Evolutionary conservation across 805 yeast genomes (phyloP).

Genomic region (Hanseniaspora lachancei): DNA sequence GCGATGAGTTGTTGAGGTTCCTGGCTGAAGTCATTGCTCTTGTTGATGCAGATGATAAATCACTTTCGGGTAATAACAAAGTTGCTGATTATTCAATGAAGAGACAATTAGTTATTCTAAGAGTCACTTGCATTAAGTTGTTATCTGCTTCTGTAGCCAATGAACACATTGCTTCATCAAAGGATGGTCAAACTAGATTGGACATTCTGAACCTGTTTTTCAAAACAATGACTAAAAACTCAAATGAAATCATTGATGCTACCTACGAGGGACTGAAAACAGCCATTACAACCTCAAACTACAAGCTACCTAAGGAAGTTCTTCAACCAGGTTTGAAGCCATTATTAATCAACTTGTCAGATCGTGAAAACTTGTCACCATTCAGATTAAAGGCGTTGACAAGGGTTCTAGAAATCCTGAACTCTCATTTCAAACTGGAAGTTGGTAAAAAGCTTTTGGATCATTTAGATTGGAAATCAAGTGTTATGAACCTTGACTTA

Average conservation of each 20-base stretch:
- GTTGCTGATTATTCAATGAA: slow-evolving; percentile 77
- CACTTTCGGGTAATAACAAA: slow-evolving; percentile 75
- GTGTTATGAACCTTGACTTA: slow-evolving; percentile 59
- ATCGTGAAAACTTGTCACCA: slow-evolving; percentile 78
- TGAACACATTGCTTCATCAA: slow-evolving; percentile 66
- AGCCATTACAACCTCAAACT: slow-evolving; percentile 62
- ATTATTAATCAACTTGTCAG: slow-evolving; percentile 87
- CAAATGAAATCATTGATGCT: slow-evolving; percentile 80
- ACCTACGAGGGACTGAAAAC: slow-evolving; percentile 79
- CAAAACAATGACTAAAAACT: slow-evolving; percentile 76
- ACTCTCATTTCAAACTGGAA: slow-evolving; percentile 90
- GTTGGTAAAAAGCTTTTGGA: slow-evolving; percentile 87
- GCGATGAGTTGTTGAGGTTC: slow-evolving; percentile 76
- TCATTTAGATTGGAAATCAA: slow-evolving; percentile 93
- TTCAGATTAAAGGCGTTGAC: slow-evolving; percentile 87
- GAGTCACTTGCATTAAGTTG: slow-evolving; percentile 80
- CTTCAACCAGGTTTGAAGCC: slow-evolving; percentile 93
- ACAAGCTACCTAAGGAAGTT: slow-evolving; percentile 82
- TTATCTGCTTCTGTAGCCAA: slow-evolving; percentile 72
- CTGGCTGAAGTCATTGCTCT: slow-evolving; percentile 81
- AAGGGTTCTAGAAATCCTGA: slow-evolving; percentile 66
- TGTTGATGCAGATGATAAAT: slow-evolving; percentile 96
- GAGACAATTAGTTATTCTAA: slow-evolving; percentile 70
- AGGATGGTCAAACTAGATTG: slow-evolving; percentile 65
- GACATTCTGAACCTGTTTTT: slow-evolving; percentile 86